Base-by-base conservation (phyloP, 371 early-diverging fungal genomes). In the Mortierella sp. region DNA sequence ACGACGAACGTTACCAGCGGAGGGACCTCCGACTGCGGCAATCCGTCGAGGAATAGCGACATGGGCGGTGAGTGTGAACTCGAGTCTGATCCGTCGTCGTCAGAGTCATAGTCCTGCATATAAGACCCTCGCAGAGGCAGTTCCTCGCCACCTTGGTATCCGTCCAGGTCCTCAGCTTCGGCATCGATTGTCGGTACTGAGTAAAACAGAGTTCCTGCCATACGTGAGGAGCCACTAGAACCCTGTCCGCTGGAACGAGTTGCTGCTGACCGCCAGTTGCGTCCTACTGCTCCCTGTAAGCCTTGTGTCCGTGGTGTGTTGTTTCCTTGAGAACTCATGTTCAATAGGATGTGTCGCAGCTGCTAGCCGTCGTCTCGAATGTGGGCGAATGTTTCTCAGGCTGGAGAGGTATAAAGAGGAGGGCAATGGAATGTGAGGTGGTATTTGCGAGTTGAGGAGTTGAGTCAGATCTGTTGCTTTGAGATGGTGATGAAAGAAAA, bases 31-130 rank as follows among this genome's bases (percentile, higher is more conserved):
- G 45, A 49, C 56, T 73, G 68, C 40, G 60, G 68, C 19, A 56
- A 57, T 41, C 65, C 28, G 65, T 76, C 76, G 22, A 76, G 62
- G 54, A 76, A 76, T 27, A 76, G 57, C 0, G 69, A 68, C 76
- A 76, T 76, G 41, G 76, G 76, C 0, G 76, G 76, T n/a, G 76
- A 74, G 25, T 68, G 76, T 21, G 66, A 43, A 40, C 76, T 76
- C 10, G 62, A 60, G 17, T 76, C 69, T 7, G 76, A 76, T 37
- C 47, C 63, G n/a, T 68, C 69, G 27, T 54, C 67, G 13, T 73
- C 73, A 47, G 67, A 67, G 25, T 73, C 73, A 59, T 73, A 73
- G 56, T 55, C 56, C 0, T 67, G 73, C 59, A 73, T 67, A 39
- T 55, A 73, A 1, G 73, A 57, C 59, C 54, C 63, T 12, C 58